These are phyloP conservation scores for Geotrichum restrictum DNA, from an alignment of 1,139 yeast genomes.

Conservation along the genomic window DNA sequence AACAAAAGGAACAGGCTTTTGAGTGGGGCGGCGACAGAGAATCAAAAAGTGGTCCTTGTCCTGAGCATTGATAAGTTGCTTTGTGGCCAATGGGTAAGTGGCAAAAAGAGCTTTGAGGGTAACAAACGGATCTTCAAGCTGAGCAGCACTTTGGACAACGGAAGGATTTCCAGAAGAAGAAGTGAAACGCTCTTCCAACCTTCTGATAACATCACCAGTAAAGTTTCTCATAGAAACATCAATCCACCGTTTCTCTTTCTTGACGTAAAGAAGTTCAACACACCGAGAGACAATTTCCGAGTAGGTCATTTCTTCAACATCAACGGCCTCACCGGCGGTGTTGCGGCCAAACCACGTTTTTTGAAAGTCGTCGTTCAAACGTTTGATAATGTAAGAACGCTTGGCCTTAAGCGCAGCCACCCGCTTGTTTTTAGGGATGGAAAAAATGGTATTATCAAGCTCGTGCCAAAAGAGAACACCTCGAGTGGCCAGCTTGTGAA, in stretches of 20 bases:
- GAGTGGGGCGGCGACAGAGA: slow-evolving; percentile 76
- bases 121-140: slow-evolving; percentile 63
- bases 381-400: slow-evolving; percentile 79
- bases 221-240: slow-evolving; percentile 82
- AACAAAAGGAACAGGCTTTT: slow-evolving; percentile 97
- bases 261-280: slow-evolving; percentile 83
- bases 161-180: slow-evolving; percentile 48
- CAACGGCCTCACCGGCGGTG: slow-evolving; percentile 73
- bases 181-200: slow-evolving; percentile 95
- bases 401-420: slow-evolving; percentile 75
- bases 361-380: slow-evolving; percentile 89
- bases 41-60: slow-evolving; percentile 90
- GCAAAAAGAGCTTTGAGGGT: slow-evolving; percentile 58
- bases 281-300: slow-evolving; percentile 84
- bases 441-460: slow-evolving; percentile 88
- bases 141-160: slow-evolving; percentile 66
- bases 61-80: slow-evolving; percentile 87
- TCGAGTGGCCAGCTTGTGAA: slow-evolving; percentile 96
- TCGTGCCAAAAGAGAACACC: slow-evolving; percentile 94
- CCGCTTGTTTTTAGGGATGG: slow-evolving; percentile 84
- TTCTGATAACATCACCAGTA: slow-evolving; percentile 79
- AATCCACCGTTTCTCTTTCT: slow-evolving; percentile 80
- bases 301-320: slow-evolving; percentile 93
- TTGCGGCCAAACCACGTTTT: slow-evolving; percentile 94
- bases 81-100: slow-evolving; percentile 67